Evolutionary conservation across 2,329 filamentous ascomycete genomes (phyloP).

Genomic region (Calycina herbarum): DNA sequence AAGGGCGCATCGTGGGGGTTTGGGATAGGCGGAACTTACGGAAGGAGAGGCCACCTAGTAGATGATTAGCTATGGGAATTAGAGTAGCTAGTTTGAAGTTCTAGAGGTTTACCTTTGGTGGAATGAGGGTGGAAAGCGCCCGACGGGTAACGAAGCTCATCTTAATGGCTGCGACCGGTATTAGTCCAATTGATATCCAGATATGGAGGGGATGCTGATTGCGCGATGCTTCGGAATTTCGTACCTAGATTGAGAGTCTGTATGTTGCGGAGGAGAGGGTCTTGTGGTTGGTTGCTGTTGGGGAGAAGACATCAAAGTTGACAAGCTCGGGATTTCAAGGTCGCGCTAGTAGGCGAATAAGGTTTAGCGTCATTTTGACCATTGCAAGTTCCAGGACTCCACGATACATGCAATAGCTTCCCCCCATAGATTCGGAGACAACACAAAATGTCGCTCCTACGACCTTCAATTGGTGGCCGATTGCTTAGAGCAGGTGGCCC

Average conservation of each 20-base stretch:
- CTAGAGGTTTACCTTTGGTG: slow-evolving; percentile 77
- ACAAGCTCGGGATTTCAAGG: slow-evolving; percentile 5
- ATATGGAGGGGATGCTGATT: neutral
- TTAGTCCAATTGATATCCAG: slow-evolving; percentile 37
- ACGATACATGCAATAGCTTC: slow-evolving; percentile 1
- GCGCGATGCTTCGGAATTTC: slow-evolving; percentile 12
- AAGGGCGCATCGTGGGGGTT: slow-evolving; percentile 2
- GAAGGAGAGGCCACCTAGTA: slow-evolving; percentile 39
- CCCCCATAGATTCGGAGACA: slow-evolving; percentile 9
- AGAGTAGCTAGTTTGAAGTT: neutral
- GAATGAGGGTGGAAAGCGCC: slow-evolving; percentile 96
- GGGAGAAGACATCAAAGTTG: slow-evolving; percentile 25
- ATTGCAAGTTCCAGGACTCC: neutral
- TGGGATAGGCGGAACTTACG: slow-evolving; percentile 30
- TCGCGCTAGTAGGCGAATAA: neutral
- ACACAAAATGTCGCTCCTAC: slow-evolving; percentile 64
- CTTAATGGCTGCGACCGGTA: slow-evolving; percentile 48
- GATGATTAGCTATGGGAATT: slow-evolving; percentile 17
- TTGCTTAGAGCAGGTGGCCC: slow-evolving; percentile 51
- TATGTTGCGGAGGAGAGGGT: slow-evolving; percentile 27
- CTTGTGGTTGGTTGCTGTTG: slow-evolving; percentile 21
- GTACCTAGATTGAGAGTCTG: slow-evolving; percentile 36
- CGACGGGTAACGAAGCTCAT: slow-evolving; percentile 94
- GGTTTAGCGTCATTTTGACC: neutral
- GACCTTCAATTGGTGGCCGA: slow-evolving; percentile 53